Conservation (phyloP, 176 grass and related monocot genomes). For the Olyra latifolia region DNA sequence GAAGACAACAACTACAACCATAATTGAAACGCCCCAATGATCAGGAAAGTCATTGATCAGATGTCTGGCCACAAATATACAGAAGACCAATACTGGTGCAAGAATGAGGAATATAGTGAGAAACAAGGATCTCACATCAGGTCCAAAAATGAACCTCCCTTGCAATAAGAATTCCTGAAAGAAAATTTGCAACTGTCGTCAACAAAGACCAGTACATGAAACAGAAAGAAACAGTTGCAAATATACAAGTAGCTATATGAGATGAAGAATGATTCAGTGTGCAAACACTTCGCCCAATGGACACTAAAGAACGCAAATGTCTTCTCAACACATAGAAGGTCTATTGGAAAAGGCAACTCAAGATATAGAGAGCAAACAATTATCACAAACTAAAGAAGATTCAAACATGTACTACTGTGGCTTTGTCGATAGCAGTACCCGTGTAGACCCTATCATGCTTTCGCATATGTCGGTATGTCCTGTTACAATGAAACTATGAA, state of each 20-base stretch:
- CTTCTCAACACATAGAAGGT: not conserved
- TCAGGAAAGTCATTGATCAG: slow-evolving; percentile 86
- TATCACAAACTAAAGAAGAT: not conserved
- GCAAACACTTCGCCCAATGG: not conserved
- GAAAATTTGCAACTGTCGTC: slow-evolving; percentile 4
- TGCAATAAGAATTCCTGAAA: slow-evolving; percentile 88
- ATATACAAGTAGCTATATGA: not conserved
- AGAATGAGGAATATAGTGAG: slow-evolving; percentile 92
- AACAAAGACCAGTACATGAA: not conserved
- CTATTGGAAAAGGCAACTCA: not conserved
- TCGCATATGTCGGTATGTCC: not conserved
- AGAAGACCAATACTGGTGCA: slow-evolving; percentile 80
- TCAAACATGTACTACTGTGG: not conserved
- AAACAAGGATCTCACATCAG: slow-evolving; percentile 93
- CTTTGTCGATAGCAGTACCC: not conserved
- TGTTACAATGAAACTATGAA: slow-evolving; percentile 7
- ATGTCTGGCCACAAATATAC: slow-evolving; percentile 91
- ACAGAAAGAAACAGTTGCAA: not conserved
- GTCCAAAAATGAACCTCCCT: slow-evolving; percentile 98
- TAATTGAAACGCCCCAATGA: slow-evolving; percentile 76
- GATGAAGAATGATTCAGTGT: not conserved
- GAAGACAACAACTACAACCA: slow-evolving; percentile 83
- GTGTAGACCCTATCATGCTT: not conserved
- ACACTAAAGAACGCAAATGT: not conserved
- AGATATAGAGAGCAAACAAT: not conserved